phyloP scores from a whole-genome alignment of 176 grass and related monocot species.

The Phragmites australis region DNA sequence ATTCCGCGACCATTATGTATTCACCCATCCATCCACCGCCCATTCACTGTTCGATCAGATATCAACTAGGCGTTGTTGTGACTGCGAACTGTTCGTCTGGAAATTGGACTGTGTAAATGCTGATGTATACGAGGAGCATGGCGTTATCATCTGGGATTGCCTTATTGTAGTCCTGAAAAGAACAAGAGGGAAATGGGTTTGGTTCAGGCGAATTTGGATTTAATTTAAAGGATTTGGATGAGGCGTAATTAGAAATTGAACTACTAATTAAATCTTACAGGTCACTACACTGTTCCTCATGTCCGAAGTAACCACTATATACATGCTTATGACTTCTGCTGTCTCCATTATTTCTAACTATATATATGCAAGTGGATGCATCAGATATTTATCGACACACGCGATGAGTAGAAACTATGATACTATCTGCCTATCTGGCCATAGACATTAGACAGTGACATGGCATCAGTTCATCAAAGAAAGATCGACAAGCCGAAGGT shows the following conservation, averaged over 20 bases:
- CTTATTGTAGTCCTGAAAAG: no score
- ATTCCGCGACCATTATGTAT: constrained; percentile 19
- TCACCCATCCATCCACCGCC: background rate
- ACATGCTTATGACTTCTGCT: background rate
- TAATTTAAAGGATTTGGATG: no score
- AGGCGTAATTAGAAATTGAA: no score
- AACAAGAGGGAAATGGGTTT: no score
- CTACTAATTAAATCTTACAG: no score
- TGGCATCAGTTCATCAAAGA: background rate
- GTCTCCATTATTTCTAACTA: background rate
- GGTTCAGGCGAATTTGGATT: no score
- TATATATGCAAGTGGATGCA: background rate
- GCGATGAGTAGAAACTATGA: background rate
- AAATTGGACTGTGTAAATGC: background rate
- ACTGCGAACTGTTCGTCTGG: background rate
- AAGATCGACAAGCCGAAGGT: background rate
- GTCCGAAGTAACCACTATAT: no score
- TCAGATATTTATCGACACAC: background rate
- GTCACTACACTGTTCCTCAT: no score
- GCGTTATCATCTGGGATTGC: no score
- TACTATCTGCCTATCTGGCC: no score
- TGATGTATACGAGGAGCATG: background rate
- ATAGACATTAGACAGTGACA: background rate
- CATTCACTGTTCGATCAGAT: background rate
- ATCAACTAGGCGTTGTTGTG: background rate